phyloP scores from a whole-genome alignment of 805 yeast species.

The Candida awuae region DNA sequence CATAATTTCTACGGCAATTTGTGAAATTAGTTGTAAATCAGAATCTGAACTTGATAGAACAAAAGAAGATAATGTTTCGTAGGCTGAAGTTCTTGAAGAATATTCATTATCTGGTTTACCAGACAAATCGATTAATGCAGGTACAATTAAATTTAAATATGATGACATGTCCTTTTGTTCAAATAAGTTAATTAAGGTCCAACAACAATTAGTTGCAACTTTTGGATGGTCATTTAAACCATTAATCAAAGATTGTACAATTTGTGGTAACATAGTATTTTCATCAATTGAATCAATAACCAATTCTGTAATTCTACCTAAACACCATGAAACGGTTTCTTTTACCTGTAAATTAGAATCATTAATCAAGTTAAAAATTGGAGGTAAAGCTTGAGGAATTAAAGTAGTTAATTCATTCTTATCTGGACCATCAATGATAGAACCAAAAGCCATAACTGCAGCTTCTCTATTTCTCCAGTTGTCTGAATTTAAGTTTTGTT shows the following conservation, averaged over 20 bases:
- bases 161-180: slow-evolving; percentile 79
- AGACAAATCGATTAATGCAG: slow-evolving; percentile 61
- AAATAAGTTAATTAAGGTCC: slow-evolving; percentile 88
- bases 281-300: slow-evolving; percentile 70
- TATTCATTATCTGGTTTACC: slow-evolving; percentile 73
- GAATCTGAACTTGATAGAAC: slow-evolving; percentile 69
- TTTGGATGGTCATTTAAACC: slow-evolving; percentile 92
- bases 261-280: slow-evolving; percentile 55
- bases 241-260: slow-evolving; percentile 60
- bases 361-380: slow-evolving; percentile 64
- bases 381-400: slow-evolving; percentile 74
- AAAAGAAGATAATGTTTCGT: slow-evolving; percentile 81
- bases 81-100: slow-evolving; percentile 90
- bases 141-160: slow-evolving; percentile 62
- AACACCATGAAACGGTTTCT: slow-evolving; percentile 97
- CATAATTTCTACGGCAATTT: slow-evolving; percentile 68
- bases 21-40: slow-evolving; percentile 59
- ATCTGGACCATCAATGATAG: slow-evolving; percentile 92
- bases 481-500: slow-evolving; percentile 49
- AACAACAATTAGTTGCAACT: slow-evolving; percentile 94
- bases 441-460: slow-evolving; percentile 98
- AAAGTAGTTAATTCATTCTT: slow-evolving; percentile 56
- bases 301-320: slow-evolving; percentile 90
- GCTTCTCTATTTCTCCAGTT: slow-evolving; percentile 92
- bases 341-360: slow-evolving; percentile 80